Conservation (phyloP, 768 basidiomycete species). For the Lentinus brumalis region DNA sequence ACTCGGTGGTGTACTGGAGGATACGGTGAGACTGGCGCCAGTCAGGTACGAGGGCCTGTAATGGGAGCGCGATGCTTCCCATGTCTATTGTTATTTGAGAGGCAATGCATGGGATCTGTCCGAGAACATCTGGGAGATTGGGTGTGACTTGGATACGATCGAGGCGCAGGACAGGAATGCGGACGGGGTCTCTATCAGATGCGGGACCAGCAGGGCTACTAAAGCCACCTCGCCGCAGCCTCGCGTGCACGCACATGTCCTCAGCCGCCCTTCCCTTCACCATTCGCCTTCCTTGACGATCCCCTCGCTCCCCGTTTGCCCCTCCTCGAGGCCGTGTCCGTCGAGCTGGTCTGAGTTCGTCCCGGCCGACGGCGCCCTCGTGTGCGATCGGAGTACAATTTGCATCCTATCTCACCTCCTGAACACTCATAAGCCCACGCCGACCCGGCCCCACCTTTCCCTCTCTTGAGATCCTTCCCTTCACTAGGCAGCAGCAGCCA, state of each 20-base stretch:
- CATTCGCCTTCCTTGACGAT: slow-evolving; percentile 6
- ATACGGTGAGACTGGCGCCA: slow-evolving; percentile 31
- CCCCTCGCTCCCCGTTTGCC: background rate
- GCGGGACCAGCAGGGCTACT: slow-evolving; percentile 5
- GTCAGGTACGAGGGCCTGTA: slow-evolving; percentile 1
- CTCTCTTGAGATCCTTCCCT: background rate
- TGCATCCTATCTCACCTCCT: slow-evolving; percentile 9
- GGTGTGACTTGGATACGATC: background rate
- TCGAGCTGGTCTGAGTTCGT: slow-evolving; percentile 5
- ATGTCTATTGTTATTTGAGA: background rate
- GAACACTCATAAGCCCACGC: slow-evolving; percentile 8
- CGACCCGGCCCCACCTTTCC: slow-evolving; percentile 15
- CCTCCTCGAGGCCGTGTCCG: slow-evolving; percentile 14
- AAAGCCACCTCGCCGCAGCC: slow-evolving; percentile 8
- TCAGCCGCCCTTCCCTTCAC: slow-evolving; percentile 1
- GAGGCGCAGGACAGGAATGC: background rate
- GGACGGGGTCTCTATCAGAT: slow-evolving; percentile 5
- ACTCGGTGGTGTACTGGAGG: slow-evolving; percentile 74
- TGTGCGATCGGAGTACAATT: slow-evolving; percentile 1
- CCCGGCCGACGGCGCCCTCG: background rate
- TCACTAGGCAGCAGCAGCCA: slow-evolving; percentile 18
- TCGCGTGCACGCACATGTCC: slow-evolving; percentile 12
- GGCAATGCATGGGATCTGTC: slow-evolving; percentile 4
- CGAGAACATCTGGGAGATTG: background rate
- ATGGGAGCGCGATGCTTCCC: background rate